phyloP scores from a whole-genome alignment of 257 asterid genomes.

The Solanum pennellii region DNA sequence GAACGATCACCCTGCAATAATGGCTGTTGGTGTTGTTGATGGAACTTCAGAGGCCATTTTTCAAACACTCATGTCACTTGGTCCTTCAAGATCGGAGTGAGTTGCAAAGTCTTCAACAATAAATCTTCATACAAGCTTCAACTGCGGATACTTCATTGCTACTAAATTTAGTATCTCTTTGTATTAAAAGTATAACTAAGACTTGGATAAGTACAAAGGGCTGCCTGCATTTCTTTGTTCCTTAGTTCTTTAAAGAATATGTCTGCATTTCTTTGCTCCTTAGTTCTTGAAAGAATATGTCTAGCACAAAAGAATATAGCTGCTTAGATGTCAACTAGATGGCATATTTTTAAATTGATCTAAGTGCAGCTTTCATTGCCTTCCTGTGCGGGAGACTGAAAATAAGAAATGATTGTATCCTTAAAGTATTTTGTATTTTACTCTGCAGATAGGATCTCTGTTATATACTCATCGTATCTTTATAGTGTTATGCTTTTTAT shows the following conservation, averaged over 20 bases:
- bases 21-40: conserved; percentile 95
- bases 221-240: neutral
- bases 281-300: neutral
- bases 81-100: conserved; percentile 96
- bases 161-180: neutral
- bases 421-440: neutral
- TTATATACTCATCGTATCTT: conserved; percentile 4
- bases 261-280: neutral
- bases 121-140: neutral
- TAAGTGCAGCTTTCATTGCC: neutral
- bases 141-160: neutral
- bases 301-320: neutral
- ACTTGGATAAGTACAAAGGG: neutral
- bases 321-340: neutral
- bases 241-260: neutral
- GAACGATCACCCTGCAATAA: conserved; percentile 82
- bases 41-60: conserved; percentile 91
- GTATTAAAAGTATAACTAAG: neutral
- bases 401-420: neutral
- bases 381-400: neutral
- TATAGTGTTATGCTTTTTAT: neutral
- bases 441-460: conserved; percentile 89
- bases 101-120: conserved; percentile 7
- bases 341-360: neutral
- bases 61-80: conserved; percentile 89